Evolutionary conservation across 768 basidiomycete species (phyloP).

Genomic region (Hebeloma cylindrosporum): DNA sequence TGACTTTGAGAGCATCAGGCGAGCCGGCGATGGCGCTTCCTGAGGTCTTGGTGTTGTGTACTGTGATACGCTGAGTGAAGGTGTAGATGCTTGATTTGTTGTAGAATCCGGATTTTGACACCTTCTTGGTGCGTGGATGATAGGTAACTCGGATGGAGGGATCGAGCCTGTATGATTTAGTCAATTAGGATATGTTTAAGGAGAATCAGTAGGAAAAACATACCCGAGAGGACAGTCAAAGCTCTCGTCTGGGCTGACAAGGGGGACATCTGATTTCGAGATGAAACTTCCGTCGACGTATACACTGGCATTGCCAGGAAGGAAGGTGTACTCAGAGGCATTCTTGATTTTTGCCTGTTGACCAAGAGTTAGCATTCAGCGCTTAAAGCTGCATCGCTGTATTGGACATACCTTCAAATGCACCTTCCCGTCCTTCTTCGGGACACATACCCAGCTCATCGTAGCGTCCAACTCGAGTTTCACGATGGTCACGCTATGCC

Average conservation of each 20-base stretch:
- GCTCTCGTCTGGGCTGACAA: constrained; percentile 42
- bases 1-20: constrained; percentile 23
- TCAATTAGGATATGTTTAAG: not conserved
- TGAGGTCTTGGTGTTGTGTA: constrained; percentile 37
- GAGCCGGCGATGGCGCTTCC: constrained; percentile 14
- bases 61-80: constrained; percentile 38
- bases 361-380: not conserved
- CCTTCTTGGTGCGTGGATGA: constrained; percentile 36
- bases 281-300: constrained; percentile 61
- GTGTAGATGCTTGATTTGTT: constrained; percentile 29
- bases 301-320: constrained; percentile 47
- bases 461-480: constrained; percentile 35
- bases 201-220: constrained; percentile 11
- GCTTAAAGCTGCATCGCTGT: too few relatives aligned
- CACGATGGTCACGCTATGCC: constrained; percentile 43
- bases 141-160: constrained; percentile 42
- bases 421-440: constrained; percentile 37
- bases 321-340: constrained; percentile 51
- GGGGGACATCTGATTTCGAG: constrained; percentile 42
- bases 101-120: constrained; percentile 34
- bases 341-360: constrained; percentile 53
- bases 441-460: constrained; percentile 45
- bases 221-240: constrained; percentile 50
- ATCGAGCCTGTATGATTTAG: constrained; percentile 30
- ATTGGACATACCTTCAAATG: constrained; percentile 35